Conservation (phyloP, 192 early-diverging fungal species). For the Coemansia biformis region DNA sequence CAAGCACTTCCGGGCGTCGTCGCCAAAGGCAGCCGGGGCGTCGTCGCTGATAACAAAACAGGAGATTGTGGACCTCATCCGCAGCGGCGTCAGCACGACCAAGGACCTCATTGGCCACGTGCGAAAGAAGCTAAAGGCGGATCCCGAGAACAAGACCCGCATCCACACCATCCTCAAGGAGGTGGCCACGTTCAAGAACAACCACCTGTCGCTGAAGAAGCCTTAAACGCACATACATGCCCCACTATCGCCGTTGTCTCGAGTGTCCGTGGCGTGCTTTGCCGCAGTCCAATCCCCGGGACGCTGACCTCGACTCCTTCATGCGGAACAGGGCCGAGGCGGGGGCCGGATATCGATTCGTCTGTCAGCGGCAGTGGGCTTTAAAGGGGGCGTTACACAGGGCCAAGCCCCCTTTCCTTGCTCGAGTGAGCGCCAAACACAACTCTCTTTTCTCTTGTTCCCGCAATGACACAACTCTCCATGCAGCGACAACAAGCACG, state of each 20-base stretch:
- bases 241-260: too few relatives aligned
- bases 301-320: too few relatives aligned
- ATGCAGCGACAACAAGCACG: too few relatives aligned
- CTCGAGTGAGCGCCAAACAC: too few relatives aligned
- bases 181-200: constrained; percentile 39
- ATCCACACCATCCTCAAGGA: constrained; percentile 43
- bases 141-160: constrained; percentile 35
- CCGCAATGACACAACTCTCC: too few relatives aligned
- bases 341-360: too few relatives aligned
- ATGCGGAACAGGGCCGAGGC: too few relatives aligned
- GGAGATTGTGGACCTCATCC: constrained; percentile 61
- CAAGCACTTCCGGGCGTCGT: constrained; percentile 20
- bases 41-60: constrained; percentile 58
- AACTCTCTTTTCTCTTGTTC: too few relatives aligned
- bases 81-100: constrained; percentile 54
- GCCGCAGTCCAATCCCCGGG: too few relatives aligned
- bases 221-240: neutral
- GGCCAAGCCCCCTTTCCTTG: neutral
- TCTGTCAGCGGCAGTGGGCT: too few relatives aligned
- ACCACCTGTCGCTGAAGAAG: constrained; percentile 30
- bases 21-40: constrained; percentile 7
- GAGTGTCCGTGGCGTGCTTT: too few relatives aligned
- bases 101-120: constrained; percentile 60
- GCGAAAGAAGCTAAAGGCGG: constrained; percentile 59
- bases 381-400: too few relatives aligned